phyloP scores from a whole-genome alignment of 2,329 filamentous ascomycete species.

The Podosphaera xanthii region DNA sequence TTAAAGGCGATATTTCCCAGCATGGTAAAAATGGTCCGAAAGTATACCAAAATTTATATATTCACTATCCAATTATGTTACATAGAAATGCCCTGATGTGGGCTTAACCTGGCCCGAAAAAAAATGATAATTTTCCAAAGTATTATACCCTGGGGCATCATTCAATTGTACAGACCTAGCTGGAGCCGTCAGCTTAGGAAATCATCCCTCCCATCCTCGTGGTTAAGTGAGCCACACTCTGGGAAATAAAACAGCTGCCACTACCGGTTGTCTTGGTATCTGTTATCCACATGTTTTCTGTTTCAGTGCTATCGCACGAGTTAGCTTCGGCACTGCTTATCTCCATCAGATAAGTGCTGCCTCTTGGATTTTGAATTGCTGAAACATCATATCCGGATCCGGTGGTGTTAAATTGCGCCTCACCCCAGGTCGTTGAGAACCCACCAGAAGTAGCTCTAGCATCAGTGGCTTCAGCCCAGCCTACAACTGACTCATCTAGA shows the following conservation, averaged over 20 bases:
- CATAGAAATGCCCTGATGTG: background rate
- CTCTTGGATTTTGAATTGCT: slow-evolving; percentile 13
- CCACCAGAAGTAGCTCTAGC: slow-evolving; percentile 7
- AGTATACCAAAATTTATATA: too few relatives aligned
- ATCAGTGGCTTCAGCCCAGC: slow-evolving; percentile 7
- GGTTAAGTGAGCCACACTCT: slow-evolving; percentile 8
- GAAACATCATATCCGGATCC: slow-evolving; percentile 15
- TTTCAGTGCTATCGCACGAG: slow-evolving; percentile 10
- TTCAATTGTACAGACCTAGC: too few relatives aligned
- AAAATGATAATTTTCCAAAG: background rate
- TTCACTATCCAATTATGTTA: background rate
- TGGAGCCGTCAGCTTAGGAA: background rate
- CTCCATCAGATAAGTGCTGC: slow-evolving; percentile 15
- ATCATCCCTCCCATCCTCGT: slow-evolving; percentile 11
- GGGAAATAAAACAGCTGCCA: slow-evolving; percentile 13
- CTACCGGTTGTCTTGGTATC: slow-evolving; percentile 11
- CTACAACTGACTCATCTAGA: slow-evolving; percentile 11
- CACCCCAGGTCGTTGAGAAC: slow-evolving; percentile 12
- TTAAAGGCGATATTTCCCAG: too few relatives aligned
- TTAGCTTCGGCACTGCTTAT: slow-evolving; percentile 11
- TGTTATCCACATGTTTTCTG: slow-evolving; percentile 14
- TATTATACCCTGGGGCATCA: too few relatives aligned
- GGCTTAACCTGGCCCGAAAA: background rate
- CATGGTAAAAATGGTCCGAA: too few relatives aligned
- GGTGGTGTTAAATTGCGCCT: slow-evolving; percentile 9